A percentile compares a stretch with the other conserved stretches of the same genome.
These are phyloP conservation scores for Gastrolobium bilobum DNA, from an alignment of 306 rosid genomes.

Conservation along the genomic window DNA sequence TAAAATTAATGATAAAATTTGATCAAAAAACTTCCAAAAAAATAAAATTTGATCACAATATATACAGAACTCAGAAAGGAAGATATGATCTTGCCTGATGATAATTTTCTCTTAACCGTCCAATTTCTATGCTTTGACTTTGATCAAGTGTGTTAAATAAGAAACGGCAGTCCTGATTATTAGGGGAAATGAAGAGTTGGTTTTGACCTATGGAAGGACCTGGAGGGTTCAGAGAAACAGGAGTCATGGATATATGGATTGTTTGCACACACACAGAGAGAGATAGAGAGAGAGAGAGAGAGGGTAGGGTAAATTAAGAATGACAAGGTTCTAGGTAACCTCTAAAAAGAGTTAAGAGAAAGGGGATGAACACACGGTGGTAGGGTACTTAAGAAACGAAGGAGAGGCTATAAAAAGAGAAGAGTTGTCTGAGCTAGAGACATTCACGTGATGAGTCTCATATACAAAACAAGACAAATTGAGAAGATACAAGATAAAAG, in stretches of 20 bases:
- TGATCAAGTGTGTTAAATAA: conserved; percentile 53
- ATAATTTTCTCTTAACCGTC: conserved; percentile 42
- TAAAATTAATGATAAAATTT: background rate
- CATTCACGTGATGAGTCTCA: conserved; percentile 72
- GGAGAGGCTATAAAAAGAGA: conserved; percentile 46
- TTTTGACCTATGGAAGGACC: conserved; percentile 56
- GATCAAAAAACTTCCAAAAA: background rate
- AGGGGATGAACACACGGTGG: conserved; percentile 45
- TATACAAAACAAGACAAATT: conserved; percentile 49
- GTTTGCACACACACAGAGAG: background rate
- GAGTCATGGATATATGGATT: conserved; percentile 56
- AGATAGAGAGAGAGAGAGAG: conserved; percentile 25
- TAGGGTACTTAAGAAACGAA: conserved; percentile 50
- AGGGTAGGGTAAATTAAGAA: conserved; percentile 46
- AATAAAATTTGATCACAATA: background rate
- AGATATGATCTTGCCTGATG: conserved; percentile 63
- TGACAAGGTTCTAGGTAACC: background rate
- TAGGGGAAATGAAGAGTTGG: conserved; percentile 53
- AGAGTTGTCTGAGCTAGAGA: conserved; percentile 47
- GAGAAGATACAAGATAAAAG: conserved; percentile 64
- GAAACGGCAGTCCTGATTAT: conserved; percentile 46
- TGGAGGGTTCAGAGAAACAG: conserved; percentile 61
- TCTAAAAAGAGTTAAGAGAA: conserved; percentile 39
- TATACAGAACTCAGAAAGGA: background rate
- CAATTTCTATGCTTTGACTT: conserved; percentile 38